phyloP scores from a whole-genome alignment of 257 asterid species.

The Solanum bukasovii region DNA sequence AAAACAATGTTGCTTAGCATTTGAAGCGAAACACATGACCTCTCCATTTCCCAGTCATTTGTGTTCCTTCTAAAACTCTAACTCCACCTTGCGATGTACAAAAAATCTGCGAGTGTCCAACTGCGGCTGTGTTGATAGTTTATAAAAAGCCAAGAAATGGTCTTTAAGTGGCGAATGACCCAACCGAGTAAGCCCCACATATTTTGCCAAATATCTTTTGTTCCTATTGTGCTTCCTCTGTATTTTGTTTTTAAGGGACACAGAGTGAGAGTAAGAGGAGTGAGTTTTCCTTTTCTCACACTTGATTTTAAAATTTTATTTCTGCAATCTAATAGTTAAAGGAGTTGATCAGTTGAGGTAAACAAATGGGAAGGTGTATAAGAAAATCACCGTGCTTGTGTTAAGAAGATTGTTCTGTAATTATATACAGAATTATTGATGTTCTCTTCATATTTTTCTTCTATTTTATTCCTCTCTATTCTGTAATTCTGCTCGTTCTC shows the following conservation, averaged over 20 bases:
- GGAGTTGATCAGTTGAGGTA: not conserved
- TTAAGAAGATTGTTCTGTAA: not conserved
- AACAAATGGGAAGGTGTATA: not conserved
- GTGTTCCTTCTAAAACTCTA: not conserved
- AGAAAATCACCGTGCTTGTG: not conserved
- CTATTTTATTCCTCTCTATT: not conserved
- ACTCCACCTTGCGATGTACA: not conserved
- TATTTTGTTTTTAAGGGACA: constrained; percentile 3
- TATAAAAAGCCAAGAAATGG: not conserved
- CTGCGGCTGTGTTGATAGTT: not conserved
- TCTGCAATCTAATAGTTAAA: not conserved
- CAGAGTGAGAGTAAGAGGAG: not conserved
- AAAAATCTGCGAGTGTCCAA: not conserved
- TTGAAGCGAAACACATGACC: not conserved
- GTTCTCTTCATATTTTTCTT: not conserved
- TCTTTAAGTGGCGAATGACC: not conserved
- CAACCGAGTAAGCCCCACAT: not conserved
- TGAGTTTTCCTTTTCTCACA: not conserved
- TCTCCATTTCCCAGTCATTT: not conserved
- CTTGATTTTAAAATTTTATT: not conserved
- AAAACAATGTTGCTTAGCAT: not conserved
- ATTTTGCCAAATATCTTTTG: not conserved
- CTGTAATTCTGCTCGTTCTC: not conserved
- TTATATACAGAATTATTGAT: not conserved
- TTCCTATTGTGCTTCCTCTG: not conserved